These are phyloP conservation scores for Leishmania gerbilli DNA, from an alignment of 208 protist species.

Conservation along the genomic window DNA sequence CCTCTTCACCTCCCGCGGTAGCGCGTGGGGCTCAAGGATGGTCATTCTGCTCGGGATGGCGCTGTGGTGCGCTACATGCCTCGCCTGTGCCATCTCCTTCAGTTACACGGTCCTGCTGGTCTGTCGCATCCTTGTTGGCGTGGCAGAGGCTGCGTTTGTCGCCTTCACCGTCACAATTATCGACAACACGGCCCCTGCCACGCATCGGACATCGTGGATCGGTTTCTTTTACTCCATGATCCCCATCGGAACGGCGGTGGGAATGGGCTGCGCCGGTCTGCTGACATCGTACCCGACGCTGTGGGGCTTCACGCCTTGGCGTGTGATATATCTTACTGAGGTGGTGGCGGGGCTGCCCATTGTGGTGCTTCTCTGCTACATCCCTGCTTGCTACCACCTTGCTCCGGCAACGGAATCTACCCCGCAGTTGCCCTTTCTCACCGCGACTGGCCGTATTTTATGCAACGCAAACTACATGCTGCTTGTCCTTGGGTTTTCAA, in stretches of 20 bases:
- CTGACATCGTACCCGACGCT: slow-evolving; percentile 31
- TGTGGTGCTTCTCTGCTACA: slow-evolving; percentile 35
- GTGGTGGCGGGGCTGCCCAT: slow-evolving; percentile 53
- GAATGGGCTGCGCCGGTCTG: slow-evolving; percentile 72
- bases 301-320: slow-evolving; percentile 43
- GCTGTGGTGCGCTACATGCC: slow-evolving; percentile 55
- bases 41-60: slow-evolving; percentile 65
- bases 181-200: slow-evolving; percentile 72
- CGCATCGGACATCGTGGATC: slow-evolving; percentile 72
- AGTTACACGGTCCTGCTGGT: slow-evolving; percentile 59
- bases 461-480: slow-evolving; percentile 66
- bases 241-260: slow-evolving; percentile 74
- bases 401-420: neutral
- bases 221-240: slow-evolving; percentile 89
- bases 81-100: slow-evolving; percentile 45
- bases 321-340: slow-evolving; percentile 53
- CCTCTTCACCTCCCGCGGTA: slow-evolving; percentile 61
- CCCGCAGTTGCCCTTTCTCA: slow-evolving; percentile 19
- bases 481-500: slow-evolving; percentile 73
- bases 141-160: slow-evolving; percentile 84
- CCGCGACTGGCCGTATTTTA: slow-evolving; percentile 28
- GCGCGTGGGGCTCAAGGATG: slow-evolving; percentile 29
- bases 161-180: slow-evolving; percentile 84
- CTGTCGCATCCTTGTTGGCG: slow-evolving; percentile 65
- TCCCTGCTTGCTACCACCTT: slow-evolving; percentile 38